phyloP scores from a whole-genome alignment of 2,329 filamentous ascomycete genomes.

The Zarea fungicola region DNA sequence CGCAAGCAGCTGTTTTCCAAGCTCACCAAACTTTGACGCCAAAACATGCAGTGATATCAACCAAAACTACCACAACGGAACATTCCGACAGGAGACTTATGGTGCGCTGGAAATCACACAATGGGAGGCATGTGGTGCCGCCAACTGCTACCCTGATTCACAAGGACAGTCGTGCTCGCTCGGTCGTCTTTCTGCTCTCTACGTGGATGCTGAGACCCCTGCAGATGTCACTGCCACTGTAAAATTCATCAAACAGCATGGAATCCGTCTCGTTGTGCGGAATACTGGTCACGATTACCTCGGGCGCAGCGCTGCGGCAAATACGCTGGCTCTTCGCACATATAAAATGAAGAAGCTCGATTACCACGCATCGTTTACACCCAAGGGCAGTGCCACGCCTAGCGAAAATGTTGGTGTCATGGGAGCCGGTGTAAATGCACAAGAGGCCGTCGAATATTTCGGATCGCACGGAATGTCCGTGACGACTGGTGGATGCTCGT shows the following conservation, averaged over 20 bases:
- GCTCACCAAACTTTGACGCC: too few relatives aligned
- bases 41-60: too few relatives aligned
- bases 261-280: constrained; percentile 41
- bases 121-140: too few relatives aligned
- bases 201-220: constrained; percentile 26
- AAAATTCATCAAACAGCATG: constrained; percentile 32
- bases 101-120: too few relatives aligned
- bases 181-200: constrained; percentile 36
- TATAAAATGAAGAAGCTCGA: constrained; percentile 42
- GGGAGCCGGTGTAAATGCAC: constrained; percentile 43
- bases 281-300: constrained; percentile 47
- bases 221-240: constrained; percentile 21
- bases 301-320: constrained; percentile 49
- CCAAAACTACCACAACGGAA: too few relatives aligned
- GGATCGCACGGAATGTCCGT: constrained; percentile 31
- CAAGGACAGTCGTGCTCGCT: constrained; percentile 35
- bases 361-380: too few relatives aligned
- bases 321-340: constrained; percentile 43
- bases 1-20: too few relatives aligned
- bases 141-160: too few relatives aligned
- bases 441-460: constrained; percentile 37
- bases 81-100: too few relatives aligned
- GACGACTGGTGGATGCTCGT: constrained; percentile 41
- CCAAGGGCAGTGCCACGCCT: constrained; percentile 26
- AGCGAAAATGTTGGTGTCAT: constrained; percentile 44